Evolutionary conservation across 257 asterid genomes (phyloP).

Genomic region (Rehmannia glutinosa): DNA sequence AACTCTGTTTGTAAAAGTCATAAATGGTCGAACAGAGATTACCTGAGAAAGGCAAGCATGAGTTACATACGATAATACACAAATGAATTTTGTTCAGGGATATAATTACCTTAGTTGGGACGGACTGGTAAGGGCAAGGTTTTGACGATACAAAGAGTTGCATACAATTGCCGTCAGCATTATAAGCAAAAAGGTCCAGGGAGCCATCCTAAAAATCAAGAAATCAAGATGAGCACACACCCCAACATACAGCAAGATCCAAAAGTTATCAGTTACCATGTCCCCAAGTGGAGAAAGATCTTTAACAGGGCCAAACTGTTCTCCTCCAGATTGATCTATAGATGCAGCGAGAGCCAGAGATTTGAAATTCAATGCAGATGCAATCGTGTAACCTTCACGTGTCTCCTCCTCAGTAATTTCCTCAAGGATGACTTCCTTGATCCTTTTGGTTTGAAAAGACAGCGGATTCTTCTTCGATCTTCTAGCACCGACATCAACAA

Average conservation of each 20-base stretch:
- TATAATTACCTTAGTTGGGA: slow-evolving; percentile 84
- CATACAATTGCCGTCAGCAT: slow-evolving; percentile 72
- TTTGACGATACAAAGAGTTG: slow-evolving; percentile 80
- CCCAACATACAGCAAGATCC: slow-evolving; percentile 12
- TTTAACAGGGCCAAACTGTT: slow-evolving; percentile 76
- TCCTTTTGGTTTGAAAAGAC: slow-evolving; percentile 51
- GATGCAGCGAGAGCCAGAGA: slow-evolving; percentile 81
- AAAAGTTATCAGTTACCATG: slow-evolving; percentile 52
- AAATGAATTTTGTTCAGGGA: slow-evolving; percentile 11
- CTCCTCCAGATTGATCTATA: slow-evolving; percentile 54
- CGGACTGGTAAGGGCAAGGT: slow-evolving; percentile 83
- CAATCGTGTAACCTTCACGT: slow-evolving; percentile 82
- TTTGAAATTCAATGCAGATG: slow-evolving; percentile 80
- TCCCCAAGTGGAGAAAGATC: slow-evolving; percentile 89
- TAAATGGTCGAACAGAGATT: slow-evolving; percentile 74
- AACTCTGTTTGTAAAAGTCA: slow-evolving; percentile 90
- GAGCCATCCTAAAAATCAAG: slow-evolving; percentile 80
- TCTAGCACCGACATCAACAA: slow-evolving; percentile 47
- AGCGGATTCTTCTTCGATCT: slow-evolving; percentile 52
- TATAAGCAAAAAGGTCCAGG: slow-evolving; percentile 71
- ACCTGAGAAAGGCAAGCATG: slow-evolving; percentile 49
- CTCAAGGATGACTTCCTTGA: slow-evolving; percentile 57
- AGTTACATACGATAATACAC: slow-evolving; percentile 21
- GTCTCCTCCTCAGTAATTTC: slow-evolving; percentile 92
- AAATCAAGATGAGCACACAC: slow-evolving; percentile 11